Evolutionary conservation across 192 early-diverging fungal species (phyloP), one percentile per base, ranked within the genome.

Genomic region (Phlyctochytrium arcticum): DNA sequence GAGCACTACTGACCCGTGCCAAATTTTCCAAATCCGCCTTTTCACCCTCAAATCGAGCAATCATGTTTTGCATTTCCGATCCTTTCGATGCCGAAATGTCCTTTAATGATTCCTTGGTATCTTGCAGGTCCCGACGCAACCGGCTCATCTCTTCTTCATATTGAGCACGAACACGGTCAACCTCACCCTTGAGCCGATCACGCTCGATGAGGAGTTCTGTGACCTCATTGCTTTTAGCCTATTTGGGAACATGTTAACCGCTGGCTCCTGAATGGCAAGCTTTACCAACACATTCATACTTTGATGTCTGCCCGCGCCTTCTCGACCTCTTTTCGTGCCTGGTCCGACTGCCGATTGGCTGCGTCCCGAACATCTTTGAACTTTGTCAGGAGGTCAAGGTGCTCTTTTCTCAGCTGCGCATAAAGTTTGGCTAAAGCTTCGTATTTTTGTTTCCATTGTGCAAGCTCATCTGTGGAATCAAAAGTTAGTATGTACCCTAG

Each of bases 361-460:
- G 67, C 48, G 42, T 83, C 81, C 67, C 88, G 90, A 3, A 92
- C 80, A 3, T 89, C 76, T 73, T 95, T 96, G 77, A 90, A 94
- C 75, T 94, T 93, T 46, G 83, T 86, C 64, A 97, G 80, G 23
- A 99, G 75, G 36, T 95, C 95, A 54, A 99, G 75, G 69, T 99
- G 93, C 65, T 95, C 93, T 62, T 97, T 93, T 44, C 96, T 86
- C 31, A 99, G 77, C 72, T 96, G 90, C 8, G 95, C 92, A 70
- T 99, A 99, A n/a, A 97, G 80, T 59, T 99, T 99, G 56, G 95
- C 95, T 36, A 99, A 77, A 17, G 94, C 91, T 73, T 97, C 94
- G 73, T 97, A 97, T 76, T 96, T 99, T 71, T 95, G 90, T 78
- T 89, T 93, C 92, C 93, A 95, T 74, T 95, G 91, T 69, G 89